Percentiles rank a stretch among this genome's conserved stretches.
Conservation (phyloP, 495 filamentous ascomycete species). For the Xylaria nigripes region DNA sequence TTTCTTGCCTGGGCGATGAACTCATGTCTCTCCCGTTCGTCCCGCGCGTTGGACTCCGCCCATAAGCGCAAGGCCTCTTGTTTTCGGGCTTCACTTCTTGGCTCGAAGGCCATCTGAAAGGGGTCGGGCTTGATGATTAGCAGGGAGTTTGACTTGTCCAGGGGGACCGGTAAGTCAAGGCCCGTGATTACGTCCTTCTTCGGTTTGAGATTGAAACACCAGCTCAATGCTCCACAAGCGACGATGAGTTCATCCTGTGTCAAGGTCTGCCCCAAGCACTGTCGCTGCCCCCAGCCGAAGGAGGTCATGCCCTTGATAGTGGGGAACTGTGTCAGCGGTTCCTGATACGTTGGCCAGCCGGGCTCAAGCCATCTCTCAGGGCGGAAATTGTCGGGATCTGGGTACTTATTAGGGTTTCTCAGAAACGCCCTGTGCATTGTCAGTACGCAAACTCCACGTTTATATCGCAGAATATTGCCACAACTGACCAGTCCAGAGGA, state of each 20-base stretch:
- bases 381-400: slow-evolving; percentile 43
- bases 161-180: slow-evolving; percentile 30
- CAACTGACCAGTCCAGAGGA: slow-evolving; percentile 39
- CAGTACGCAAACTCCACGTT: background rate
- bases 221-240: slow-evolving; percentile 39
- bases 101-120: slow-evolving; percentile 36
- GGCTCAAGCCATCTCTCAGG: slow-evolving; percentile 45
- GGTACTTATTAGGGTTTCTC: slow-evolving; percentile 38
- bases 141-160: slow-evolving; percentile 34
- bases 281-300: slow-evolving; percentile 55
- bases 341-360: slow-evolving; percentile 45
- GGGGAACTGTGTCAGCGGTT: slow-evolving; percentile 36
- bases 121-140: slow-evolving; percentile 38
- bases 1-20: slow-evolving; percentile 16
- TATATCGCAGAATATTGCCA: background rate
- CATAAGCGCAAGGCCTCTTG: slow-evolving; percentile 25
- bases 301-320: slow-evolving; percentile 38
- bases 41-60: slow-evolving; percentile 20
- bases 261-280: slow-evolving; percentile 49
- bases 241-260: slow-evolving; percentile 44
- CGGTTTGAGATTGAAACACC: slow-evolving; percentile 41
- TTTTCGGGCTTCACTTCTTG: slow-evolving; percentile 24
- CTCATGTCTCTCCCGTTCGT: slow-evolving; percentile 18
- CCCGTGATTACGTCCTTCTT: slow-evolving; percentile 30
- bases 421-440: slow-evolving; percentile 29